phyloP scores from a whole-genome alignment of 2,329 filamentous ascomycete genomes.

The Microsporum canis region DNA sequence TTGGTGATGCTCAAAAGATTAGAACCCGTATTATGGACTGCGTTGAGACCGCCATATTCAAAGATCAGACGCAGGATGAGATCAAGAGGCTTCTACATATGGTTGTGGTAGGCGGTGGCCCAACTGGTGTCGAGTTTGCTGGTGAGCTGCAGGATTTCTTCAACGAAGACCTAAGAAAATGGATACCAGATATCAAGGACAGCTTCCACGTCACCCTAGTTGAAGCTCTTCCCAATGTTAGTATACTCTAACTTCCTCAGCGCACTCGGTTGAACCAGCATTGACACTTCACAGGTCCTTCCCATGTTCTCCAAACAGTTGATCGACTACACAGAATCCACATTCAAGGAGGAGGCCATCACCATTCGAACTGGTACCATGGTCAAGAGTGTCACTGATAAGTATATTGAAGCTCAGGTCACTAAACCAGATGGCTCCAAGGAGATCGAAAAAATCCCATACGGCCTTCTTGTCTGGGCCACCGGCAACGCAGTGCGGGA shows the following conservation, averaged over 20 bases:
- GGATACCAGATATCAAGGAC: conserved; percentile 87
- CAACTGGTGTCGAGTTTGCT: conserved; percentile 95
- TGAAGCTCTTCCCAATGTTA: conserved; percentile 82
- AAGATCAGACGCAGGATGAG: conserved; percentile 81
- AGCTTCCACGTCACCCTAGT: conserved; percentile 97
- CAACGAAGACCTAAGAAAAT: conserved; percentile 94
- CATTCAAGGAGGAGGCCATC: conserved; percentile 97
- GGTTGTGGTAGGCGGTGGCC: conserved; percentile 89
- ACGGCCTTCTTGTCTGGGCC: conserved; percentile 94
- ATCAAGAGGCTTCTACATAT: conserved; percentile 92
- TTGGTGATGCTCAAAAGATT: conserved; percentile 87
- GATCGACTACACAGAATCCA: conserved; percentile 98
- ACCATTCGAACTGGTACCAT: conserved; percentile 97
- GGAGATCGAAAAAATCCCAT: conserved; percentile 69
- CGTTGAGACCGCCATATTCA: conserved; percentile 96
- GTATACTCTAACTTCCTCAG: conserved; percentile 7
- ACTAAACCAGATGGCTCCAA: conserved; percentile 75
- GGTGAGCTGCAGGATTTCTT: conserved; percentile 99
- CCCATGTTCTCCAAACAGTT: conserved; percentile 98
- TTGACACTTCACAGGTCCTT: conserved; percentile 44
- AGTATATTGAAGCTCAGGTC: conserved; percentile 80
- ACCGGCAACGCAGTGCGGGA: conserved; percentile 90
- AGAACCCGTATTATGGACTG: conserved; percentile 99
- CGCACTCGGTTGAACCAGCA: neutral
- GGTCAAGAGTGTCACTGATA: conserved; percentile 94